phyloP scores from a whole-genome alignment of 2,329 filamentous ascomycete species.

The Aspergillus bombycis region DNA sequence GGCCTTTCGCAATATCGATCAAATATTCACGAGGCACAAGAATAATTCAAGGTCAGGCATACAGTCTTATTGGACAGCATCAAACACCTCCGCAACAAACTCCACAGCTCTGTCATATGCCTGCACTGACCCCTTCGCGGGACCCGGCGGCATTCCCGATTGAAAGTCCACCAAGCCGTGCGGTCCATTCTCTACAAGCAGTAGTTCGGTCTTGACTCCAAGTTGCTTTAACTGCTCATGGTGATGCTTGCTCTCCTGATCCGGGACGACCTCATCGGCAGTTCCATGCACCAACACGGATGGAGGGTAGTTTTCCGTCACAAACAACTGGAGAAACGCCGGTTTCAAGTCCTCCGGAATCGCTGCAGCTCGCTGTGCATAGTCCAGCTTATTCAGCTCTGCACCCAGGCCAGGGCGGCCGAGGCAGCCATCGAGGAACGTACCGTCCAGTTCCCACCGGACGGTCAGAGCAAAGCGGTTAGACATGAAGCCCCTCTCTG shows the following conservation, averaged over 20 bases:
- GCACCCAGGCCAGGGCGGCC: constrained; percentile 18
- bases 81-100: constrained; percentile 22
- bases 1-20: neutral
- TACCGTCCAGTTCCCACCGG: constrained; percentile 24
- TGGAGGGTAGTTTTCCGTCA: constrained; percentile 20
- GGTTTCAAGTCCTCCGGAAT: constrained; percentile 19
- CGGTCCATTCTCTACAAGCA: constrained; percentile 19
- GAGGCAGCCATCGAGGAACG: constrained; percentile 24
- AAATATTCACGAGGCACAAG: neutral
- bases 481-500: constrained; percentile 6
- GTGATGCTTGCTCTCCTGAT: constrained; percentile 22
- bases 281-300: constrained; percentile 26
- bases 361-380: constrained; percentile 13
- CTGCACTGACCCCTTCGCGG: constrained; percentile 8
- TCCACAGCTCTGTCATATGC: constrained; percentile 22
- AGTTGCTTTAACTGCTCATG: constrained; percentile 19
- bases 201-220: constrained; percentile 18
- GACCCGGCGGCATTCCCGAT: constrained; percentile 4
- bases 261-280: constrained; percentile 25
- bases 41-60: neutral
- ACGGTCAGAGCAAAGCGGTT: constrained; percentile 25
- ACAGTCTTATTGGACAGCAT: neutral
- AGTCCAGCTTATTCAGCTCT: constrained; percentile 13
- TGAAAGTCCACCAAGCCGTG: constrained; percentile 21
- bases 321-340: constrained; percentile 21